Percentiles rank a stretch among this genome's conserved stretches.
These are phyloP conservation scores for Boechera retrofracta DNA, from an alignment of 345 rosid genomes.

Conservation along the genomic window DNA sequence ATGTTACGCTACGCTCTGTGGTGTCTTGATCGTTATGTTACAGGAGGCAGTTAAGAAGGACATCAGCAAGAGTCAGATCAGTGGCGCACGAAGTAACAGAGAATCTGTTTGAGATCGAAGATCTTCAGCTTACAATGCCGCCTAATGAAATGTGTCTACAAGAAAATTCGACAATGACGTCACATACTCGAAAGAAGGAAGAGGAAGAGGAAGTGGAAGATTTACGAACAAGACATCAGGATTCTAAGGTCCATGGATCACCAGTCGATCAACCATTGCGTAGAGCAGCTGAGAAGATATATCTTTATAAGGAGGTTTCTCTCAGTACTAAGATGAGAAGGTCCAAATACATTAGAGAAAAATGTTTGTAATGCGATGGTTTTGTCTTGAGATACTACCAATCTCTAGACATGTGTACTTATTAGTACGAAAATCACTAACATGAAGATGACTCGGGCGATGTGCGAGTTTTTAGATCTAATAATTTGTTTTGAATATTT, in stretches of 20 bases:
- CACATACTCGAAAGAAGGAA: slow-evolving; percentile 36
- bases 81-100: slow-evolving; percentile 41
- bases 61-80: slow-evolving; percentile 61
- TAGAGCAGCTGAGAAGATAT: slow-evolving; percentile 63
- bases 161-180: background rate
- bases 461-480: too few relatives aligned
- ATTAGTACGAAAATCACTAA: too few relatives aligned
- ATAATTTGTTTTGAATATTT: too few relatives aligned
- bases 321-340: slow-evolving; percentile 59
- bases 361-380: background rate
- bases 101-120: slow-evolving; percentile 70
- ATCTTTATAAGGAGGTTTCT: slow-evolving; percentile 64
- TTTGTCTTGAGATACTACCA: background rate
- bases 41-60: slow-evolving; percentile 67
- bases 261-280: slow-evolving; percentile 62
- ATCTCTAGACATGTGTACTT: background rate
- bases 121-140: slow-evolving; percentile 40
- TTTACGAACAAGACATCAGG: slow-evolving; percentile 35
- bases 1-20: background rate
- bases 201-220: slow-evolving; percentile 23
- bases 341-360: background rate
- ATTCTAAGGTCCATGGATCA: slow-evolving; percentile 39
- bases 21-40: slow-evolving; percentile 23
- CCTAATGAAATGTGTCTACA: slow-evolving; percentile 18
- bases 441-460: too few relatives aligned